Conservation (phyloP, 2,329 filamentous ascomycete genomes). For the Stemphylium vesicarium region DNA sequence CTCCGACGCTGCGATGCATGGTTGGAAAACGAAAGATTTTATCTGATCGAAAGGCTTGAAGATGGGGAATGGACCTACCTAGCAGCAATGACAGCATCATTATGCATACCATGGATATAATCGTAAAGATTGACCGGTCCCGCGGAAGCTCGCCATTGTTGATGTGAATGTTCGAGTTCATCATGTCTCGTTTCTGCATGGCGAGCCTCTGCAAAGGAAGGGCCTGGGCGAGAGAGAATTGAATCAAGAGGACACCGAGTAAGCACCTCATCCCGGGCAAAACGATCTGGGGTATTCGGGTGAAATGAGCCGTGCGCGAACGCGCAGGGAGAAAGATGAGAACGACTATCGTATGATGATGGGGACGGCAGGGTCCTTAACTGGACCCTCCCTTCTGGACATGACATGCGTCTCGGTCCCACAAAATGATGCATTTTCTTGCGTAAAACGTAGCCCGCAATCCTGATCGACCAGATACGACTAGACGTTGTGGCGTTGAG, state of each 20-base stretch:
- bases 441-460: neutral
- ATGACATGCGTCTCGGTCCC: neutral
- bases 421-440: neutral
- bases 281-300: neutral
- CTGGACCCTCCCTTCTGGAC: neutral
- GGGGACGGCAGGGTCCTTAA: conserved; percentile 3
- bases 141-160: neutral
- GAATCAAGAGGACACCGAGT: neutral
- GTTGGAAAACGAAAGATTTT: neutral
- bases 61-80: neutral
- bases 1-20: neutral
- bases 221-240: neutral
- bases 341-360: neutral
- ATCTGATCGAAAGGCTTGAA: no score
- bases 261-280: neutral
- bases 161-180: neutral
- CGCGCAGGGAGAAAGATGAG: neutral
- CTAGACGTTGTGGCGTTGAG: conserved; percentile 1
- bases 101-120: conserved; percentile 3
- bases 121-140: conserved; percentile 1
- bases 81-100: conserved; percentile 8
- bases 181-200: neutral
- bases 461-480: neutral
- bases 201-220: neutral
- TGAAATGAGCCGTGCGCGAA: neutral